Evolutionary conservation across 208 protist genomes (phyloP), one percentile per base, ranked within the genome.

Genomic region (Trypanosoma conorhini): DNA sequence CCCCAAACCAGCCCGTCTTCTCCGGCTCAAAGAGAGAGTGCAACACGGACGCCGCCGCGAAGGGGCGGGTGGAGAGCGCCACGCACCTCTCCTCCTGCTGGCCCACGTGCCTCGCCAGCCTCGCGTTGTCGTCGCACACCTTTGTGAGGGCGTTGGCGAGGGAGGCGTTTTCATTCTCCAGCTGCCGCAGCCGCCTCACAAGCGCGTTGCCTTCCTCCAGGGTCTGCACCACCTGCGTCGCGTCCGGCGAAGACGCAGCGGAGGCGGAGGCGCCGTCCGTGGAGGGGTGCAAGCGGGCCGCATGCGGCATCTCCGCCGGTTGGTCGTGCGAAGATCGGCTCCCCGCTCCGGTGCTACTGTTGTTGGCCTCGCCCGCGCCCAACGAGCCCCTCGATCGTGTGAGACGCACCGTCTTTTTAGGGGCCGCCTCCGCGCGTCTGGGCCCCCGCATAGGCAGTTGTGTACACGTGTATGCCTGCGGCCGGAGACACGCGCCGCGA

Each of bases 61-160:
- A 62, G 8, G 85, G 84, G 26, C 70, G 59, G 28, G 61, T 55
- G 38, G 79, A 62, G 24, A 93, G 70, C 48, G 67, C 51, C 1
- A 60, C 76, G 48, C 81, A 68, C 70, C 89, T 93, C 62, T 78
- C 66, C 55, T 88, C 58, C 33, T 88, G 50, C 8, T 54, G 5
- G 0, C 72, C 57, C 7, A 93, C 56, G 48, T 82, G 65, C 9
- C 28, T 56, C 0, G 79, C 71, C 22, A 96, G 81, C n/a, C 62
- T 69, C 0, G 80, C 72, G 70, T 94, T 96, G 56, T 96, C 86
- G n/a, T 93, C 87, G 55, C 88, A 94, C 12, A 96, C 74, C 61
- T 86, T 89, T 9, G 83, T 69, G 24, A 96, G 80, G 7, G 82
- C 70, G 38, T 79, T 78, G 12, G 87, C 79, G 8, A 96, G 78